Evolutionary conservation across 1,139 yeast genomes (phyloP).

Genomic region (Nakaseomyces bracarensis): DNA sequence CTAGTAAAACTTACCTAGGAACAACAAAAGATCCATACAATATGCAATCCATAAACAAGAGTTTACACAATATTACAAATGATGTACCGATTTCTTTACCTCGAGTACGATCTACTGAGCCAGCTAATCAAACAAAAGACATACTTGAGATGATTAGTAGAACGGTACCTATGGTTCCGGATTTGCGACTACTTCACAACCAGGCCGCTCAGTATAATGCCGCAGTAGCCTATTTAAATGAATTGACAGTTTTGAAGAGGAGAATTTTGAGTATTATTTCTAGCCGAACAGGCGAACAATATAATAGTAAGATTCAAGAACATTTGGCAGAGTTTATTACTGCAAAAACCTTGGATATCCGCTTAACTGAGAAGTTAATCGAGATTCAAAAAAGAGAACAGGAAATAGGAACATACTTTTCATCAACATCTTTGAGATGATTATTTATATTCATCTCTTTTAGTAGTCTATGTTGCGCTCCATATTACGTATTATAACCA

Average conservation of each 20-base stretch:
- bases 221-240: not conserved
- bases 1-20: not conserved
- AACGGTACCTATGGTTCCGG: not conserved
- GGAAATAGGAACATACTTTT: not conserved
- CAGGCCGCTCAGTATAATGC: not conserved
- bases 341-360: not conserved
- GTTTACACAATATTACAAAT: not conserved
- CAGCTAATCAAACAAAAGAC: not conserved
- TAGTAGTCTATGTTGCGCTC: no score
- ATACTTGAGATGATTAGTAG: not conserved
- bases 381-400: constrained; percentile 4
- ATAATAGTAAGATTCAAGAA: not conserved
- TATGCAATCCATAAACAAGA: not conserved
- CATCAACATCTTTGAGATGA: constrained; percentile 1
- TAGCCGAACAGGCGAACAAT: not conserved
- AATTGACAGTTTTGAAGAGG: not conserved
- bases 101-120: no score
- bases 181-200: not conserved
- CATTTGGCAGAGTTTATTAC: not conserved
- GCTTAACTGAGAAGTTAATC: constrained; percentile 2
- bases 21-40: not conserved
- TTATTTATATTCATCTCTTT: not conserved
- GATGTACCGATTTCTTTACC: no score
- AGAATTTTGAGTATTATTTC: not conserved
- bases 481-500: no score